phyloP scores from a whole-genome alignment of 2,329 filamentous ascomycete genomes.

The Hypoxylon sp. region DNA sequence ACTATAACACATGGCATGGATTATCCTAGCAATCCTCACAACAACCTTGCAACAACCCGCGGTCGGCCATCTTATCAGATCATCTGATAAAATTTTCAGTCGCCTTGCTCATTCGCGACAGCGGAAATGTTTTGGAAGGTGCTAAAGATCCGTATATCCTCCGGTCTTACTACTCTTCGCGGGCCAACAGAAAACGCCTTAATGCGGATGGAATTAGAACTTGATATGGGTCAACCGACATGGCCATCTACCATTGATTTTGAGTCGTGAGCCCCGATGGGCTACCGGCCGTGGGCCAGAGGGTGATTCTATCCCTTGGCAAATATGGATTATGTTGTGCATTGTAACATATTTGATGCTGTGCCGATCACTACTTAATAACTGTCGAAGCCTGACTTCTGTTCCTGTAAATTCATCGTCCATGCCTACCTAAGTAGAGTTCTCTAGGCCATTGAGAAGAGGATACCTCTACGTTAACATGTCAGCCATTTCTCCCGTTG shows the following conservation, averaged over 20 bases:
- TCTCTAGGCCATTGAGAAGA: neutral
- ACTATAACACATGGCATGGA: constrained; percentile 24
- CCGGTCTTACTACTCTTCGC: constrained; percentile 15
- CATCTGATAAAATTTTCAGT: constrained; percentile 46
- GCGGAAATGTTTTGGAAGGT: constrained; percentile 31
- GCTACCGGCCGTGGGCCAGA: constrained; percentile 9
- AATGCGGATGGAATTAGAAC: constrained; percentile 5
- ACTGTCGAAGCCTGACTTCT: constrained; percentile 3
- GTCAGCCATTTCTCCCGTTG: constrained; percentile 23
- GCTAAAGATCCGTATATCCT: neutral
- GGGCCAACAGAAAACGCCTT: constrained; percentile 7
- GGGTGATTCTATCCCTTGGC: constrained; percentile 11
- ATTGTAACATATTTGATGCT: constrained; percentile 4
- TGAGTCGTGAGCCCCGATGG: neutral
- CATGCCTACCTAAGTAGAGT: neutral
- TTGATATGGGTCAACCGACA: constrained; percentile 18
- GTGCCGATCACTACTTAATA: constrained; percentile 19
- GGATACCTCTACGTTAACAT: constrained; percentile 21
- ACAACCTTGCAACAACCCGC: constrained; percentile 30
- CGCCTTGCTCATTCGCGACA: constrained; percentile 17
- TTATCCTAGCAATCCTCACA: constrained; percentile 9
- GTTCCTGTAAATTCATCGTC: neutral
- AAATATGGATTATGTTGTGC: constrained; percentile 8
- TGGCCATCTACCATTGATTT: constrained; percentile 9
- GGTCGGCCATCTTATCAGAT: constrained; percentile 46